Evolutionary conservation across 2,329 filamentous ascomycete species (phyloP), one percentile per base, ranked within the genome.

Genomic region (Sporothrix humicola): DNA sequence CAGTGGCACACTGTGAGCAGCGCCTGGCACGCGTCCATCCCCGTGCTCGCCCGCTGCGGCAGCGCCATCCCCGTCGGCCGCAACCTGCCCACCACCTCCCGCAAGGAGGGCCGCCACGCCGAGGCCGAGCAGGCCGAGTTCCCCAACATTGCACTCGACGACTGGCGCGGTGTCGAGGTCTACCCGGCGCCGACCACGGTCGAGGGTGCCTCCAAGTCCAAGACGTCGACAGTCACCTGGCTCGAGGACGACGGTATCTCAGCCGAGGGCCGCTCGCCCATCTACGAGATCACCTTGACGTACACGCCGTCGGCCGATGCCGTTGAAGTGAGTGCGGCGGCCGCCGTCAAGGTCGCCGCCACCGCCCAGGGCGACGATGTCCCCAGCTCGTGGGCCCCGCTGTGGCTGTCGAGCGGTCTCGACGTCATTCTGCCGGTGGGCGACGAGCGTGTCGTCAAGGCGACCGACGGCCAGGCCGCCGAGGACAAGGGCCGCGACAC

Each of bases 111-210:
- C 17, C 37, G 42, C 6, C 42, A 23, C 42, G 65, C 54, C 71
- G 65, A 66, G 63, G 56, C 23, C 61, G 77, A 78, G 8, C 77
- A 80, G 54, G 77, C 76, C 0, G 79, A 81, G 74, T 80, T 80
- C 72, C 79, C 79, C 0, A 71, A 69, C 61, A 58, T 80, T 31
- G 77, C 77, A 59, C 79, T 77, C 56, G 80, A 82, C 63, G 79
- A 81, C 75, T 80, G 77, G 76, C 78, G 80, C 12, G 79, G 77
- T 3, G 77, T 81, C n/a, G 81, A 82, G 77, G 78, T 82, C 58
- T 82, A 79, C 75, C 81, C 81, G 10, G 79, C 79, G 3, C 78
- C 71, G 3, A 12, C 10, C 23, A 26, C 48, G 4, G n/a, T 23
- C 15, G 37, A 31, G 12, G 50, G 44, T 10, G 46, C 54, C 20